Base-by-base conservation (phyloP, 169 alveolate genomes). In the Toxoplasma gondii region DNA sequence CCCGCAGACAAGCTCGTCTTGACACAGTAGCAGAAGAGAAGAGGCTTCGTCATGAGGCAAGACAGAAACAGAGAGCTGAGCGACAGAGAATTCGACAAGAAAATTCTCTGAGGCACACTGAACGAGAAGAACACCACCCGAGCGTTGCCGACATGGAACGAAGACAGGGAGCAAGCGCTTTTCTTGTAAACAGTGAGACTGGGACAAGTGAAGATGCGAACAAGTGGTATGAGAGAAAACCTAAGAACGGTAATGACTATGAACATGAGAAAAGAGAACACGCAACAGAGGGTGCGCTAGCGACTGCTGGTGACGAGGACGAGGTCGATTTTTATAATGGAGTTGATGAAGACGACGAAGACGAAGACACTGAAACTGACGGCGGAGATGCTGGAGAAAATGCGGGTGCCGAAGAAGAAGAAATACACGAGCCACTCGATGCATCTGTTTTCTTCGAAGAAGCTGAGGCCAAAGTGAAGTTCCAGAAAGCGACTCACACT, bases 391-490 rank as follows among this genome's bases (percentile, higher is more conserved):
- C 83, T 19, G 53, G 45, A 45, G 69, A 82, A 12, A 27, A 41
- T 12, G 90, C 34, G 41, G 90, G 27, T 12, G 39, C 16, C 24
- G 90, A 82, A 2, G 90, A 82, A 29, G 90, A 41, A 29, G 90
- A 82, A 2, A 7, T 45, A 29, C 2, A 24, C 19, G 90, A 82
- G 39, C 54, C 67, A n/a, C 90, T 82, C 7, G 90, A 82, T 44
- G 43, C 90, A 0, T 41, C 90, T 36, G 36, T 82, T 45, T 82
- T 82, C 36, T 38, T 82, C 38, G 90, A 82, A 22, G 90, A 82
- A n/a, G 90, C 90, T 39, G 90, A 82, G 90, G 90, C 70, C 24
- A 82, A 41, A 41, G 90, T 82, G 49, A 82, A 82, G 67, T 82
- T 41, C 67, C 58, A 82, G 41, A 41, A 22, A 36, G 67, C 90